A percentile compares a stretch with the other conserved stretches of the same genome.
Evolutionary conservation across 2,329 filamentous ascomycete species (phyloP).

Genomic region (Ophiocordyceps robertsii): DNA sequence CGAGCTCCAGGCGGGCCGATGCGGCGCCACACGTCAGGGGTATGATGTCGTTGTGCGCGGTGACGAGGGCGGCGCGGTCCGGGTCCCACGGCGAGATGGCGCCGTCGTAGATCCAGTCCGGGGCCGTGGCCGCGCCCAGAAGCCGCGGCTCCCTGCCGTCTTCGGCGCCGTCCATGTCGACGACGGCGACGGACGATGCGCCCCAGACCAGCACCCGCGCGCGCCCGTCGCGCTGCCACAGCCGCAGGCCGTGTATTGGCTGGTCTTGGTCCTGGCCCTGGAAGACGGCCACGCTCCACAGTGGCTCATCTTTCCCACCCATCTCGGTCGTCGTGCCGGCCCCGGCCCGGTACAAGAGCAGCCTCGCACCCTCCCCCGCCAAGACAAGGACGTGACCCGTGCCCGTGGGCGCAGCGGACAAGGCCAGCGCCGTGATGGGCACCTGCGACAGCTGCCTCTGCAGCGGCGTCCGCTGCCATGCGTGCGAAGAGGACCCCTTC

Average conservation of each 20-base stretch:
- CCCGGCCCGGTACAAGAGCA: conserved; percentile 35
- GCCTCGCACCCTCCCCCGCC: conserved; percentile 44
- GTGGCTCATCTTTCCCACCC: background rate
- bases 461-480: conserved; percentile 5
- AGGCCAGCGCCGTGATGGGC: conserved; percentile 47
- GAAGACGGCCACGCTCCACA: conserved; percentile 42
- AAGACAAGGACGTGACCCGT: conserved; percentile 30
- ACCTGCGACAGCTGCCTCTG: conserved; percentile 27
- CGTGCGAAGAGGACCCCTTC: too few species aligned
- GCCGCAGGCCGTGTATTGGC: conserved; percentile 59
- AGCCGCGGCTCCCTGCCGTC: conserved; percentile 2
- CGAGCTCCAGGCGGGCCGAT: conserved; percentile 23
- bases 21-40: conserved; percentile 25
- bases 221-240: conserved; percentile 14
- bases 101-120: conserved; percentile 70
- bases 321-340: conserved; percentile 8
- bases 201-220: conserved; percentile 51
- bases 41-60: conserved; percentile 75
- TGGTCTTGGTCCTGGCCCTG: conserved; percentile 24
- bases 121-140: conserved; percentile 29
- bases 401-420: conserved; percentile 21
- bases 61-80: conserved; percentile 48
- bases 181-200: conserved; percentile 38
- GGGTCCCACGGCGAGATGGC: conserved; percentile 32
- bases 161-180: conserved; percentile 16